A percentile compares a stretch with the other conserved stretches of the same genome.
Conservation (phyloP, 2,329 filamentous ascomycete genomes). For the Onygenales sp. region DNA sequence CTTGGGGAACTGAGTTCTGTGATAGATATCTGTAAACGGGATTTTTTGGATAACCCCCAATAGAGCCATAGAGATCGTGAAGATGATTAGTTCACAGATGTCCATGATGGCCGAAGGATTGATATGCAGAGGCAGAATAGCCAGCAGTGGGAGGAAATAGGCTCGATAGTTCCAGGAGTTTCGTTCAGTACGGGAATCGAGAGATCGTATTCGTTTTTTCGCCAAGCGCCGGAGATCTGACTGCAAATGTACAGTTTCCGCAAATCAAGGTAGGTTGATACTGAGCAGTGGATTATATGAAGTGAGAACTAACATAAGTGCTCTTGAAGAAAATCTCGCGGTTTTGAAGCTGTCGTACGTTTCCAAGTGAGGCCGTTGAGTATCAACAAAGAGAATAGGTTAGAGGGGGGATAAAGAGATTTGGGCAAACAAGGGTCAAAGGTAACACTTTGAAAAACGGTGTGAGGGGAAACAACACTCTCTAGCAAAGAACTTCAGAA, state of each 20-base stretch:
- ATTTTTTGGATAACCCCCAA: slow-evolving; percentile 11
- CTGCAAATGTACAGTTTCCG: not conserved
- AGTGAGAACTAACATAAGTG: not conserved
- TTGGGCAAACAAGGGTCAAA: not conserved
- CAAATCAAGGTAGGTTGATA: not conserved
- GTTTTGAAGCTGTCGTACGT: not conserved
- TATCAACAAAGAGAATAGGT: not conserved
- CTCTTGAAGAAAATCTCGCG: not conserved
- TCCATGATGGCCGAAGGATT: slow-evolving; percentile 9
- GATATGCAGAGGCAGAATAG: not conserved
- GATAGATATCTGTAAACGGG: slow-evolving; percentile 3
- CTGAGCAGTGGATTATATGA: not conserved
- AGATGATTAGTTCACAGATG: slow-evolving; percentile 9
- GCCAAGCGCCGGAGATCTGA: not conserved
- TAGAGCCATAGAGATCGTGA: slow-evolving; percentile 14
- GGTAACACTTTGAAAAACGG: not conserved
- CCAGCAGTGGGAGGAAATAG: not conserved
- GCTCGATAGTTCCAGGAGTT: too few species aligned
- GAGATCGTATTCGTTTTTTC: too few species aligned
- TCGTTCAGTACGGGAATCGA: too few species aligned
- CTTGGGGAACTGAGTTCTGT: slow-evolving; percentile 3
- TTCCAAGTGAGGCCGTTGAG: not conserved
- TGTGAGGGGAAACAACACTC: too few species aligned
- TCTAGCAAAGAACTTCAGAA: too few species aligned
- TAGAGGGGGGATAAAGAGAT: not conserved